phyloP scores from a whole-genome alignment of 2,329 filamentous ascomycete species.

The Aspergillus phoenicis region DNA sequence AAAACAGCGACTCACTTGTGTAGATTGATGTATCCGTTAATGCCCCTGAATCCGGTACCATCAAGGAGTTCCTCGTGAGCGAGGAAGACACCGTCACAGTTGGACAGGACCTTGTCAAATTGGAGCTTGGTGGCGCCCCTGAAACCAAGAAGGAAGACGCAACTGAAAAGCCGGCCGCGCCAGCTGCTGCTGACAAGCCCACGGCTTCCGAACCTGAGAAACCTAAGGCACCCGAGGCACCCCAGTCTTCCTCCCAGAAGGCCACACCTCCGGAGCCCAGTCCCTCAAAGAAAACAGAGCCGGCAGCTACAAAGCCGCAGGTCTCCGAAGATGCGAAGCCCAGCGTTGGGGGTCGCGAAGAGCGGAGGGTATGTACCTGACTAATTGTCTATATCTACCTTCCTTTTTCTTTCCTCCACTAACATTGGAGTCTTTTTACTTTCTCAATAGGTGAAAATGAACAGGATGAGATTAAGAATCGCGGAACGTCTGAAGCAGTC shows the following conservation, averaged over 20 bases:
- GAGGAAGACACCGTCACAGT: conserved; percentile 96
- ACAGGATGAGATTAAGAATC: conserved; percentile 96
- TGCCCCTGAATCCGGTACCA: conserved; percentile 83
- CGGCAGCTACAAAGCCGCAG: conserved; percentile 26
- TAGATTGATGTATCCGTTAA: conserved; percentile 97
- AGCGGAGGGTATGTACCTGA: conserved; percentile 72
- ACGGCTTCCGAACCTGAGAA: conserved; percentile 34
- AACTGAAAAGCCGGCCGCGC: conserved; percentile 61
- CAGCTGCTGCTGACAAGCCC: conserved; percentile 55
- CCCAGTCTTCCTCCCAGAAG: conserved; percentile 44
- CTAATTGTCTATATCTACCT: conserved; percentile 8
- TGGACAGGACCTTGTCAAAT: conserved; percentile 83
- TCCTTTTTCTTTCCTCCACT: conserved; percentile 1
- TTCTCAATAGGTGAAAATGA: conserved; percentile 86
- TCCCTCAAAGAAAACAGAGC: conserved; percentile 23
- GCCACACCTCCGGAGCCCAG: conserved; percentile 42
- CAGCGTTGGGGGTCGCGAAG: conserved; percentile 73
- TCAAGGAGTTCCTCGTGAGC: conserved; percentile 87
- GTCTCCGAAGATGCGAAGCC: conserved; percentile 26
- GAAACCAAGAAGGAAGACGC: conserved; percentile 60
- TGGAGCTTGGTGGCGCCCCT: conserved; percentile 74
- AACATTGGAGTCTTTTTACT: background rate
- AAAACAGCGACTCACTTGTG: conserved; percentile 10
- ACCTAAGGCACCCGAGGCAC: conserved; percentile 30
- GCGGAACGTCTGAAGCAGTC: conserved; percentile 98